Evolutionary conservation across 257 asterid genomes (phyloP).

Genomic region (Henckelia pumila): DNA sequence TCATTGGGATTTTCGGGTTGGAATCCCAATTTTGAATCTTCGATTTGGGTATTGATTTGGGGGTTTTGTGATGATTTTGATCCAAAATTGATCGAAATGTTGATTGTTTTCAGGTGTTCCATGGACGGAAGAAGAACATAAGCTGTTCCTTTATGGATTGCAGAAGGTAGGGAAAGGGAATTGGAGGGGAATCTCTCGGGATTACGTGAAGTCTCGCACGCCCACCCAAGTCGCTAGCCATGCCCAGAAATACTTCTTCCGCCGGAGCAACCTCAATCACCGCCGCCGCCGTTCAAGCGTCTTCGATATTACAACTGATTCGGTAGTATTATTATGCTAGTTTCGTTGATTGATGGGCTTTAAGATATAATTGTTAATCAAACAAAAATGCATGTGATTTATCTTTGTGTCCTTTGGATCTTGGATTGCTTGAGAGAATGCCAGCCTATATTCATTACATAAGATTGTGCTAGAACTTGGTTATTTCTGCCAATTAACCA

Average conservation of each 20-base stretch:
- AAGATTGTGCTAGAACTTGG: no score
- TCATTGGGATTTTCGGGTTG: background rate
- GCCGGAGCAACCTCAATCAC: constrained; percentile 63
- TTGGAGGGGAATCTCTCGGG: constrained; percentile 87
- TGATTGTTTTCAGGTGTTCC: constrained; percentile 57
- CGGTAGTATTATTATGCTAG: constrained; percentile 38
- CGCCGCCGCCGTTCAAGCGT: constrained; percentile 93
- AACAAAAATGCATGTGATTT: no score
- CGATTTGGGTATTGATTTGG: constrained; percentile 8
- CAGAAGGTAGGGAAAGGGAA: constrained; percentile 83
- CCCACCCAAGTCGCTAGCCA: constrained; percentile 97
- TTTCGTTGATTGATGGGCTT: background rate
- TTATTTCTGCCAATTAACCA: background rate
- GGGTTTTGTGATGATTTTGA: constrained; percentile 7
- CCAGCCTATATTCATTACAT: constrained; percentile 3
- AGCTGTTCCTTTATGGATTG: constrained; percentile 73
- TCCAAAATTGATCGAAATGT: constrained; percentile 1
- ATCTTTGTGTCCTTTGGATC: no score
- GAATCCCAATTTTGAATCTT: background rate
- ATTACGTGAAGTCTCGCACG: constrained; percentile 78
- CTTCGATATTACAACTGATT: constrained; percentile 78
- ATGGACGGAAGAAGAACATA: constrained; percentile 93
- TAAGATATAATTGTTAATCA: constrained; percentile 1
- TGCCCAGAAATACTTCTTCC: constrained; percentile 84
- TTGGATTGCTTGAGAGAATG: background rate